Evolutionary conservation across 1,139 yeast species (phyloP).

Genomic region (Magnusiomyces magnusii): DNA sequence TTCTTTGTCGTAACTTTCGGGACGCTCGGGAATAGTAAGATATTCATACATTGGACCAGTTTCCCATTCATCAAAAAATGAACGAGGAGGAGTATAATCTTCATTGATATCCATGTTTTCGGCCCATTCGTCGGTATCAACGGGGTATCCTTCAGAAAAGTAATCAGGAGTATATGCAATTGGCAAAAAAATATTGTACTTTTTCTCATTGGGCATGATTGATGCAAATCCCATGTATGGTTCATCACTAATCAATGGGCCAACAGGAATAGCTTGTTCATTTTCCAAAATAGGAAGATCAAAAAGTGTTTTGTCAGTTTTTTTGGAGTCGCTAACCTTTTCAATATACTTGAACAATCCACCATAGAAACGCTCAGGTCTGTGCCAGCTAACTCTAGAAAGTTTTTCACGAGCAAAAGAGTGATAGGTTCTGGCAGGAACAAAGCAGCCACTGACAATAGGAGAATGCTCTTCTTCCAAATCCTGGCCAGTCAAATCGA

Average conservation of each 20-base stretch:
- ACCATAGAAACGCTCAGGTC: constrained; percentile 1
- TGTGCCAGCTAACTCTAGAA: neutral
- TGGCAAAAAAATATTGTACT: constrained; percentile 18
- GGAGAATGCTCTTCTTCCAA: neutral
- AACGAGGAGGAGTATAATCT: neutral
- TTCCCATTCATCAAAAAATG: neutral
- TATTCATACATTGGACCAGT: constrained; percentile 1
- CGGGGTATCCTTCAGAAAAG: constrained; percentile 21
- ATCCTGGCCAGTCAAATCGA: neutral
- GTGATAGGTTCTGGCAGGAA: constrained; percentile 1
- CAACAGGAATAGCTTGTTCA: constrained; percentile 20
- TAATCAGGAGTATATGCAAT: constrained; percentile 26
- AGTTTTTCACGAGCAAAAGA: neutral
- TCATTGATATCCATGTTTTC: constrained; percentile 23
- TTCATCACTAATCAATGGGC: constrained; percentile 26
- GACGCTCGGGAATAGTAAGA: neutral
- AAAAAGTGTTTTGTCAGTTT: constrained; percentile 13
- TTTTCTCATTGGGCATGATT: neutral
- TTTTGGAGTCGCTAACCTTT: neutral
- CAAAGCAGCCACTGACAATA: neutral
- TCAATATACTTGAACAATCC: constrained; percentile 3
- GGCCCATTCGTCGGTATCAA: constrained; percentile 22
- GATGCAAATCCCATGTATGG: constrained; percentile 19
- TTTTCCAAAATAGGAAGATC: constrained; percentile 1
- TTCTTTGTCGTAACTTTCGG: neutral